Evolutionary conservation across 2,329 filamentous ascomycete genomes (phyloP), one percentile per base, ranked within the genome.

Genomic region (Pyrenochaeta sp.): DNA sequence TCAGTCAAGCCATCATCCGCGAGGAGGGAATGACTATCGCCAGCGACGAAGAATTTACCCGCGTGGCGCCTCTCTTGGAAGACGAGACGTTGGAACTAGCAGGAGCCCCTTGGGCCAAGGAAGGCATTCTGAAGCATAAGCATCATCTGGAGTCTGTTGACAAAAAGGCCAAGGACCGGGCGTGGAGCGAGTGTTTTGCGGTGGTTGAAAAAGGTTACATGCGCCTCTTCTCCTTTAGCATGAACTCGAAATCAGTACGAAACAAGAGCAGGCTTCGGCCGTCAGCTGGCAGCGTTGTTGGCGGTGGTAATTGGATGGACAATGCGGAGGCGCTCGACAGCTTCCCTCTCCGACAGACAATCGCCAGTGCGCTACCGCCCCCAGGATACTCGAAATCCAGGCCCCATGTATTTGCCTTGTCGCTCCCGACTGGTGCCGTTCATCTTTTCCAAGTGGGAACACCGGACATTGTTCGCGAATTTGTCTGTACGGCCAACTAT

Each of bases 381-480:
- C 94, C 95, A 0, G 95, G 95, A 10, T 98, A 98, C 76, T 97
- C 92, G 30, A 92, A 96, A 68, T 85, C 88, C 23, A 85, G 95
- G 10, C 93, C 93, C 4, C 88, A 98, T 73, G 95, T 99, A 1
- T 99, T 93, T 90, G 94, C 95, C 2, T 80, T 99, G 45, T 96
- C 91, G 58, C 81, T 99, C 40, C 94, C 95, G 0, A 96, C 89
- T 1, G 95, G 95, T 11, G 94, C 94, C 0, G 93, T 99, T 0
- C 95, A 99, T 73, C 83, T 99, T n/a, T 99, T 99, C 83, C 93
- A 98, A 70, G 95, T 95, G 43, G 95, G 95, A 50, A 99, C 95
- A 0, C 87, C 91, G 0, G 95, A 99, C 66, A 97, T 98, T 67
- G 90, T 93, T 65, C 90, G 90, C 64, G 95, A 99, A 73, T 99